Percentiles rank a stretch among this genome's conserved stretches.
Conservation (phyloP, 495 filamentous ascomycete genomes). For the Penicillium pancosmium region DNA sequence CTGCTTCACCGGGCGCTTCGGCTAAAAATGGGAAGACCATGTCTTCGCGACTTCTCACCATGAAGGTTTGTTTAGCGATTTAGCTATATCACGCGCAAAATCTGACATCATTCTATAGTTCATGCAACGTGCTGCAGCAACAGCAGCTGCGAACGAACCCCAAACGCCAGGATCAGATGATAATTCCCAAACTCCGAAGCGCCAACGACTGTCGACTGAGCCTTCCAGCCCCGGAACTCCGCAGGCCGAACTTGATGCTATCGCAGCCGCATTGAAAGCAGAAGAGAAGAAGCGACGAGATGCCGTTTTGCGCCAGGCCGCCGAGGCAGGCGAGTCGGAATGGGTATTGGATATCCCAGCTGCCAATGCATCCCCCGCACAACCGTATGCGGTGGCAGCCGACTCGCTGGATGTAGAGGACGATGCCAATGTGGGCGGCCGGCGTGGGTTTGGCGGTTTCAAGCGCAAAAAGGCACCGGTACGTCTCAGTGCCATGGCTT, state of each 20-base stretch:
- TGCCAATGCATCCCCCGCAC: slow-evolving; percentile 21
- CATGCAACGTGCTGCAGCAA: slow-evolving; percentile 88
- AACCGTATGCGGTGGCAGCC: slow-evolving; percentile 38
- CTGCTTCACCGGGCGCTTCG: slow-evolving; percentile 24
- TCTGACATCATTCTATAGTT: slow-evolving; percentile 56
- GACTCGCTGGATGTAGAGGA: slow-evolving; percentile 43
- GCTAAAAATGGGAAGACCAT: slow-evolving; percentile 62
- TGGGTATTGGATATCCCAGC: slow-evolving; percentile 68
- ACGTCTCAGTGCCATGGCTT: background rate
- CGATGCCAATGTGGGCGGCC: slow-evolving; percentile 35
- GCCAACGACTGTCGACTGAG: slow-evolving; percentile 44
- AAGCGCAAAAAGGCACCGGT: slow-evolving; percentile 37
- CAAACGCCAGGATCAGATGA: slow-evolving; percentile 41
- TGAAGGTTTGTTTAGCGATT: slow-evolving; percentile 64
- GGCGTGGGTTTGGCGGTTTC: slow-evolving; percentile 43
- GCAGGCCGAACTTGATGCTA: slow-evolving; percentile 54
- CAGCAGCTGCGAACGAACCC: slow-evolving; percentile 43
- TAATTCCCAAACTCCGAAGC: slow-evolving; percentile 43
- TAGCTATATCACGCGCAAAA: background rate
- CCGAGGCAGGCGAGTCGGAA: slow-evolving; percentile 78
- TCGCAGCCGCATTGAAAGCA: slow-evolving; percentile 70
- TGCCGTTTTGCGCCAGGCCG: slow-evolving; percentile 70
- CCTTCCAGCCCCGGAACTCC: slow-evolving; percentile 32
- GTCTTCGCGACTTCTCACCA: slow-evolving; percentile 88
- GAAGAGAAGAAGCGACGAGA: slow-evolving; percentile 75